phyloP scores from a whole-genome alignment of 2,329 filamentous ascomycete genomes.

The Stagonosporopsis tanaceti region DNA sequence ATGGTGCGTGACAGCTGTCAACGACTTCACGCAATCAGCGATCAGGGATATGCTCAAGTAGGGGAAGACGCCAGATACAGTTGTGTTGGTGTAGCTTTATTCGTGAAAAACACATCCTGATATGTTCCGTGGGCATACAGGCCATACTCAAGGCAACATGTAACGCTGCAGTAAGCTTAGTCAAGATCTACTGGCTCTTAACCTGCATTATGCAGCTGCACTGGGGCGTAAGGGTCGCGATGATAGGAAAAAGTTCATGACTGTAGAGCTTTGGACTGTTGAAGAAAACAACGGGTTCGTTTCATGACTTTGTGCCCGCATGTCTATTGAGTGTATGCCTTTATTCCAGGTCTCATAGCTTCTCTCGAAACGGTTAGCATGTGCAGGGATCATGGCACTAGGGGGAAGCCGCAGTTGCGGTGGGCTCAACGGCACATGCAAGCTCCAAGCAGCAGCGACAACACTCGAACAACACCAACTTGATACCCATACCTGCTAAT shows the following conservation, averaged over 20 bases:
- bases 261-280: neutral
- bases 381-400: slow-evolving; percentile 29
- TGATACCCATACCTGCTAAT: slow-evolving; percentile 5
- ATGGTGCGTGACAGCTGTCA: neutral
- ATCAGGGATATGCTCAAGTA: neutral
- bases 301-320: neutral
- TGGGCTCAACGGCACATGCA: slow-evolving; percentile 36
- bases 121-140: neutral
- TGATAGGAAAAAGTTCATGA: neutral
- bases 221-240: neutral
- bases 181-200: neutral
- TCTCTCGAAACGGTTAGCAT: slow-evolving; percentile 9
- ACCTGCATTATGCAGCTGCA: neutral
- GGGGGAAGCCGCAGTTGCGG: slow-evolving; percentile 20
- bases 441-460: slow-evolving; percentile 29
- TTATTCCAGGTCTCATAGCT: too few relatives aligned
- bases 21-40: too few relatives aligned
- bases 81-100: neutral
- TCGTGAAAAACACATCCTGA: neutral
- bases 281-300: neutral
- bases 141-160: neutral
- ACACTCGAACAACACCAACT: slow-evolving; percentile 20
- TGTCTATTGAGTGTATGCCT: neutral
- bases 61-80: neutral
- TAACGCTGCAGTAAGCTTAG: neutral